Evolutionary conservation across 1,284 basidiomycete species (phyloP), one percentile per base, ranked within the genome.

Genomic region (Melampsora allii-populina): DNA sequence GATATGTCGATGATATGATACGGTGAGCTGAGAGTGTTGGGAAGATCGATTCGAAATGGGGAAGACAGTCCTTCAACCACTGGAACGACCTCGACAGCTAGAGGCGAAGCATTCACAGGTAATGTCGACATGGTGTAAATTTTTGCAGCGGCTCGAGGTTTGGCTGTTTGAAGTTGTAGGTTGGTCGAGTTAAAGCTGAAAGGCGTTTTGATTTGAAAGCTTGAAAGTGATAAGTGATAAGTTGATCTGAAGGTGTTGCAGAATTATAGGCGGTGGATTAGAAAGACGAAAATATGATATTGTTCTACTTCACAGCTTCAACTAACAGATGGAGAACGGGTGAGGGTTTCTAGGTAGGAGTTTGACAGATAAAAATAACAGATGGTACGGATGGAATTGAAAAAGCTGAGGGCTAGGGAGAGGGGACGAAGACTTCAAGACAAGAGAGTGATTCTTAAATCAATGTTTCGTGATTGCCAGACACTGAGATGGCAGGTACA

Each of bases 1-100:
- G 68, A 72, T 29, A 72, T 72, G 61, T 72, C 68, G 39, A 72
- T 72, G 63, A 72, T 50, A 17, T 72, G 68, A 56, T 56, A 56
- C 7, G 50, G 50, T 24, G 68, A 72, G 12, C 59, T 56, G 61
- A 64, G 48, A 56, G 50, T 24, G 19, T 48, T 36, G 5, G 61
- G 61, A 33, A 46, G 46, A 58, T 64, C 68, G n/a, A 21, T 5
- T 36, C 50, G 68, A 53, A 72, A 72, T 31, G 68, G 68, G 31
- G 68, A 72, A 58, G 68, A 72, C 45, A 72, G 50, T 10, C 61
- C 68, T 46, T 72, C 39, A 27, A 27, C 21, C 27, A 72, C 39
- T 21, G 68, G 36, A 24, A 65, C 45, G 36, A 65, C 50, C 39
- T 50, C 50, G 14, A 59, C 27, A 5, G 50, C 21, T 56, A 27